These are phyloP conservation scores for Acrocalymma vagum DNA, from an alignment of 2,329 filamentous ascomycete species.

Conservation along the genomic window DNA sequence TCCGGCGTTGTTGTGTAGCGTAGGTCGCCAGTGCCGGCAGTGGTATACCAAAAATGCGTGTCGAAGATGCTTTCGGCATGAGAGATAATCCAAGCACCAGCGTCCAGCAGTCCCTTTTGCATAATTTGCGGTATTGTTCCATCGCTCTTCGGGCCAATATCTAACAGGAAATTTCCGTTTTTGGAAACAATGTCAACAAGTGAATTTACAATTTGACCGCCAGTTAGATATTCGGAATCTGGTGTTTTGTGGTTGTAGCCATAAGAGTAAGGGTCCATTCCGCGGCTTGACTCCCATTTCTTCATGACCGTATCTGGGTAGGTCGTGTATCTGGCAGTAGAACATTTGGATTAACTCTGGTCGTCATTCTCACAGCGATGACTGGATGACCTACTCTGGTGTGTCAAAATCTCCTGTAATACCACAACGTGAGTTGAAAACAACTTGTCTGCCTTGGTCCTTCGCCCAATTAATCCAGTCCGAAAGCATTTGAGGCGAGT, in stretches of 20 bases:
- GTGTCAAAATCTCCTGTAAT: constrained; percentile 66
- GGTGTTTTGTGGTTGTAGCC: constrained; percentile 67
- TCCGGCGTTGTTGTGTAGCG: no score
- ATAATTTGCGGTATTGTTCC: constrained; percentile 56
- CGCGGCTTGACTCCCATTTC: constrained; percentile 68
- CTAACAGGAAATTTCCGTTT: constrained; percentile 65
- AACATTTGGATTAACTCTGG: no score
- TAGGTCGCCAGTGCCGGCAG: no score
- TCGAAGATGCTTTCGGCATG: constrained; percentile 4
- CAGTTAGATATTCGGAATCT: constrained; percentile 60
- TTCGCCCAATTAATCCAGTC: constrained; percentile 52
- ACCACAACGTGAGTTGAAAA: constrained; percentile 66
- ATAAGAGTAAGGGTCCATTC: constrained; percentile 68
- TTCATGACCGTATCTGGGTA: no score
- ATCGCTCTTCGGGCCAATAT: constrained; percentile 64
- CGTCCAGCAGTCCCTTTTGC: constrained; percentile 56
- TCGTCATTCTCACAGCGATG: constrained; percentile 56
- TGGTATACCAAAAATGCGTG: constrained; percentile 5
- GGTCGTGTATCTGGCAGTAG: no score
- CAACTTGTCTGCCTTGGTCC: constrained; percentile 56
- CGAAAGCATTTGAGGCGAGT: constrained; percentile 51
- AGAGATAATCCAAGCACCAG: constrained; percentile 60
- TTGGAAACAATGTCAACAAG: constrained; percentile 63
- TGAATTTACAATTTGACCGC: constrained; percentile 55
- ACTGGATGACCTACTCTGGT: constrained; percentile 64